Percentiles rank a stretch among this genome's conserved stretches.
phyloP scores from a whole-genome alignment of 1,284 basidiomycete species.

The Neonothopanus nambi region DNA sequence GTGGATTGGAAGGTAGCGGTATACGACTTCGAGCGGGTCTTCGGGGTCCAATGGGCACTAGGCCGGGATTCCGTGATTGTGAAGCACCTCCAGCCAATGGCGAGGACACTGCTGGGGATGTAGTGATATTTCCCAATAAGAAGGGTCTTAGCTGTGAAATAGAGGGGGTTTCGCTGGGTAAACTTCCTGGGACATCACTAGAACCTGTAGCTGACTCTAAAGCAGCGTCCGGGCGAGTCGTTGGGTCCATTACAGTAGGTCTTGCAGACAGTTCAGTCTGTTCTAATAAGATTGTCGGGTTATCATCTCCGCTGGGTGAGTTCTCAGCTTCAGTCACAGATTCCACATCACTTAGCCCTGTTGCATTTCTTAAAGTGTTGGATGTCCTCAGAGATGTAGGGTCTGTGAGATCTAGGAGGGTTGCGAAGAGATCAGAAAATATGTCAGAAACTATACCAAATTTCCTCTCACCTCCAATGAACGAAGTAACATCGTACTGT shows the following conservation, averaged over 20 bases:
- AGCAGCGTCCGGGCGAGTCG: slow-evolving; percentile 10
- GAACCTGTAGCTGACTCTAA: slow-evolving; percentile 11
- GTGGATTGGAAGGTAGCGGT: slow-evolving; percentile 30
- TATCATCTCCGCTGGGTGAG: background rate
- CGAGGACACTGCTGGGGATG: slow-evolving; percentile 17
- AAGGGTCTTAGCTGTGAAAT: slow-evolving; percentile 22
- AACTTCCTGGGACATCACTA: slow-evolving; percentile 6
- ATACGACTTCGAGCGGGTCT: slow-evolving; percentile 17
- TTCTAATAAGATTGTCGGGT: background rate
- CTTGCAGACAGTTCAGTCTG: slow-evolving; percentile 17
- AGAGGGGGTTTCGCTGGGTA: background rate
- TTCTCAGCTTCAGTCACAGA: slow-evolving; percentile 22
- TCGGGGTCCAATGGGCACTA: slow-evolving; percentile 20
- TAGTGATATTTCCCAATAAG: slow-evolving; percentile 18
- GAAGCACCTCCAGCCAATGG: slow-evolving; percentile 17
- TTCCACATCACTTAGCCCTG: slow-evolving; percentile 17
- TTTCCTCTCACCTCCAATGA: slow-evolving; percentile 58
- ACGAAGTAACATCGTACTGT: slow-evolving; percentile 74
- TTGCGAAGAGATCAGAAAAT: slow-evolving; percentile 3
- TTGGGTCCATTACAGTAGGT: slow-evolving; percentile 30
- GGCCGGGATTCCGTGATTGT: slow-evolving; percentile 6
- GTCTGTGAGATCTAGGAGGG: slow-evolving; percentile 22
- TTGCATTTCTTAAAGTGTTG: background rate
- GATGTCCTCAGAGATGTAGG: slow-evolving; percentile 7
- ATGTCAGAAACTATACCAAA: no score